Evolutionary conservation across 352 stramenopile genomes (phyloP).

Genomic region (Aphanomyces euteiches): DNA sequence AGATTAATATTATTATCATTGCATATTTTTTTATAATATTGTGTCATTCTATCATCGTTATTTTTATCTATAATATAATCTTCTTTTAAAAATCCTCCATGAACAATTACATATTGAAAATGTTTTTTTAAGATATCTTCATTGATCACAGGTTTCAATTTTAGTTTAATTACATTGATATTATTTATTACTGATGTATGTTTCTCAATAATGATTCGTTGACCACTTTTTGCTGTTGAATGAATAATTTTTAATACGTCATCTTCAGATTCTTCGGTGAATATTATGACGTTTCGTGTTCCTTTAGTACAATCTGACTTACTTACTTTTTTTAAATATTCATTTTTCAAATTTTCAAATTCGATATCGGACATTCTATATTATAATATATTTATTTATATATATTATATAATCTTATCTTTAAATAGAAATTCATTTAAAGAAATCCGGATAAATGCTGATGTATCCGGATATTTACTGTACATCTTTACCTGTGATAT

Average conservation of each 20-base stretch:
- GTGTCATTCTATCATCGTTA: slow-evolving; percentile 8
- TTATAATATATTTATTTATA: slow-evolving; percentile 9
- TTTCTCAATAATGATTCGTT: slow-evolving; percentile 24
- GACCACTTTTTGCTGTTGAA: slow-evolving; percentile 22
- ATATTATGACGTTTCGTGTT: slow-evolving; percentile 25
- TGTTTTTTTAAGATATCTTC: slow-evolving; percentile 6
- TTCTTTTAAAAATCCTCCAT: slow-evolving; percentile 7
- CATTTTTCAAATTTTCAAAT: neutral
- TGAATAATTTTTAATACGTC: slow-evolving; percentile 24
- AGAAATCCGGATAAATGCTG: slow-evolving; percentile 23
- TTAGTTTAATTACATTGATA: slow-evolving; percentile 6
- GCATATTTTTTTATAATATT: slow-evolving; percentile 12
- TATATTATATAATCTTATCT: slow-evolving; percentile 24
- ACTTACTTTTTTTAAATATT: slow-evolving; percentile 24
- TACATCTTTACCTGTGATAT: slow-evolving; percentile 26
- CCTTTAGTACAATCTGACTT: slow-evolving; percentile 24
- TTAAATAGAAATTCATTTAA: slow-evolving; percentile 25
- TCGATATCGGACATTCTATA: slow-evolving; percentile 12
- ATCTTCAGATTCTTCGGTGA: slow-evolving; percentile 25
- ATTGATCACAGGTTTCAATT: neutral
- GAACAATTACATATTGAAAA: slow-evolving; percentile 9
- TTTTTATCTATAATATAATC: slow-evolving; percentile 9
- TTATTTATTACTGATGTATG: slow-evolving; percentile 23
- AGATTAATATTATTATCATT: slow-evolving; percentile 20
- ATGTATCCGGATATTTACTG: slow-evolving; percentile 21